These are phyloP conservation scores for Suillus lakei DNA, from an alignment of 768 basidiomycete species.

Conservation along the genomic window DNA sequence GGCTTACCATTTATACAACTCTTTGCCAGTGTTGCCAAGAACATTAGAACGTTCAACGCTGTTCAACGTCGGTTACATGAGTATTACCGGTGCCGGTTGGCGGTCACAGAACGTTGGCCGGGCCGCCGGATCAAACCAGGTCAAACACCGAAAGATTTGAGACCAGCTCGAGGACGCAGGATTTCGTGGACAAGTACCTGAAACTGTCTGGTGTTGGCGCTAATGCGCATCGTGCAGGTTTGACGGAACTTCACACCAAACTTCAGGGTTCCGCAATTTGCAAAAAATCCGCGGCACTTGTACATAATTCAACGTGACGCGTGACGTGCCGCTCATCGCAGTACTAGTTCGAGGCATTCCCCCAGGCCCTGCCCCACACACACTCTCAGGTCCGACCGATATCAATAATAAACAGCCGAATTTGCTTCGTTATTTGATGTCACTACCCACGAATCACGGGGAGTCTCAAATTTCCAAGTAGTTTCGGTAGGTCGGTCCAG, in stretches of 20 bases:
- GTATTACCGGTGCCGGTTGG: background rate
- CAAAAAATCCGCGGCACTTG: constrained; percentile 1
- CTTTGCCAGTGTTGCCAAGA: background rate
- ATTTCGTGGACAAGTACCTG: background rate
- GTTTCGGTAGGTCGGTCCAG: background rate
- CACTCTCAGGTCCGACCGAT: background rate
- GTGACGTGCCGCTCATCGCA: background rate
- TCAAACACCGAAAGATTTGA: background rate
- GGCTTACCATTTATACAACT: background rate
- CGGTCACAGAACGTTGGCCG: background rate
- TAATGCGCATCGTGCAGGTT: background rate
- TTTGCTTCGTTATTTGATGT: background rate
- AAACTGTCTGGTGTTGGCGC: background rate
- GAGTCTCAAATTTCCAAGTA: background rate
- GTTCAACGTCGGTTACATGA: background rate
- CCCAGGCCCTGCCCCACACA: constrained; percentile 3
- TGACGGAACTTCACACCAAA: background rate
- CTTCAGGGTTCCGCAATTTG: background rate
- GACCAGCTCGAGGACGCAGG: background rate
- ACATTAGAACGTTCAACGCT: background rate
- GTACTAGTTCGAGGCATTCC: background rate
- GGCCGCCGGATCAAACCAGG: background rate
- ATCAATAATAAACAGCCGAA: background rate
- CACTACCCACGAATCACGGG: background rate
- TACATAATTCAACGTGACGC: background rate